Base-by-base conservation (phyloP, 352 stramenopile species). In the Phytophthora pseudosyringae region DNA sequence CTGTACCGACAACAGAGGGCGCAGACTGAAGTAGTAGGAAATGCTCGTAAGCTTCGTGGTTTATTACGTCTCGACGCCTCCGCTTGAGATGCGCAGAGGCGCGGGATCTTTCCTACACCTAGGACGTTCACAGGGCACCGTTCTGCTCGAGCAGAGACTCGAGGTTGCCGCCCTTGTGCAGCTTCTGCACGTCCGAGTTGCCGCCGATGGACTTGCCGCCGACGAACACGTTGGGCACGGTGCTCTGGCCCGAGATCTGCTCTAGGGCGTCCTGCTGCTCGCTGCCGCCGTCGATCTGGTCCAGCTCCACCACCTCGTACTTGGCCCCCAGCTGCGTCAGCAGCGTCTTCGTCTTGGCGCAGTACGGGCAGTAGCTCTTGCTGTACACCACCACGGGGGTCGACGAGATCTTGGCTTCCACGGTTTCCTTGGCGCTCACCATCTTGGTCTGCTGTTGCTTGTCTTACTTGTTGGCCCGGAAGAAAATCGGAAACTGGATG, bases 161-260 rank as follows among this genome's bases (percentile, higher is more conserved):
- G 26, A 99, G 77, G 66, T 98, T 89, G 74, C 96, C 93, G 50
- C 64, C 79, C 57, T 86, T 84, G 62, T 93, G 81, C 44, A 98
- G 86, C 40, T 73, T 78, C 61, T 98, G 88, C 43, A 96, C 93
- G 68, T 98, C 93, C 77, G 98, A 96, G 78, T 98, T 98, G 64
- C 97, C 97, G 49, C 97, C 97, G 50, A 99, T 75, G 67, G 94
- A 95, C 68, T 97, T 89, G 70, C 94, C 93, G 40, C 90, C 88
- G 49, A 99, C 90, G 77, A 99, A 99, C 10, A 98, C 91, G 82
- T 99, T 99, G 9, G 98, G 97, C 53, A 99, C 97, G 26, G 95
- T 99, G 62, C 81, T 81, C 72, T 98, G 95, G 57, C 94, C 96
- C 56, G 84, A 90, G 66, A 90, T 85, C 25, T 71, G 45, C 63